A percentile compares a stretch with the other conserved stretches of the same genome.
phyloP scores from a whole-genome alignment of 2,329 filamentous ascomycete species.

The Pezicula neosporulosa region DNA sequence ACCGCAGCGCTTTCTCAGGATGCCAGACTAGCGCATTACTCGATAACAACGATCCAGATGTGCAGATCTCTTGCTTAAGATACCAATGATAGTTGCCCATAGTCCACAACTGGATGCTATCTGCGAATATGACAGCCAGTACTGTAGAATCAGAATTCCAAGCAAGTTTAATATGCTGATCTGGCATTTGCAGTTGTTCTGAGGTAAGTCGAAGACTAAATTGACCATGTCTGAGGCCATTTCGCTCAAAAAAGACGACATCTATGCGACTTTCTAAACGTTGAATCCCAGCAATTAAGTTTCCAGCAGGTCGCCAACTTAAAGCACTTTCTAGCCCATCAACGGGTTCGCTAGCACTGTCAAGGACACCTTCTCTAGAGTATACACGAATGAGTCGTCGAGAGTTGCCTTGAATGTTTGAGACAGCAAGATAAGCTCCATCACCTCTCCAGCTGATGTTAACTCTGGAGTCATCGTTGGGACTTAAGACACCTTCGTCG shows the following conservation, averaged over 20 bases:
- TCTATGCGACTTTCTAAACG: slow-evolving; percentile 66
- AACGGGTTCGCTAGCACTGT: slow-evolving; percentile 92
- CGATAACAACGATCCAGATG: slow-evolving; percentile 34
- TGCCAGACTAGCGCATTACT: slow-evolving; percentile 61
- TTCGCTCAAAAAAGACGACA: slow-evolving; percentile 93
- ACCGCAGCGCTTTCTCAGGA: slow-evolving; percentile 73
- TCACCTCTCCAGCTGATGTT: slow-evolving; percentile 93
- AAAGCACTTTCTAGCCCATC: slow-evolving; percentile 83
- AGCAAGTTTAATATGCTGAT: slow-evolving; percentile 59
- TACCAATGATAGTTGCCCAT: slow-evolving; percentile 99
- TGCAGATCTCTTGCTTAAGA: slow-evolving; percentile 80
- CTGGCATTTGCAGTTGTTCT: slow-evolving; percentile 51
- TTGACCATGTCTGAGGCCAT: slow-evolving; percentile 93
- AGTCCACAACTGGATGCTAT: slow-evolving; percentile 89
- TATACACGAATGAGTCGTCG: slow-evolving; percentile 86
- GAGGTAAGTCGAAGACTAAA: slow-evolving; percentile 73
- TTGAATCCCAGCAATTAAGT: slow-evolving; percentile 85
- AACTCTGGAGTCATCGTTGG: slow-evolving; percentile 66
- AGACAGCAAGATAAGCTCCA: slow-evolving; percentile 85
- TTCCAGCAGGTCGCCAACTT: slow-evolving; percentile 89
- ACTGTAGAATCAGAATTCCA: slow-evolving; percentile 96
- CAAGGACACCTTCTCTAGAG: slow-evolving; percentile 83
- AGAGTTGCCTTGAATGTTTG: slow-evolving; percentile 63
- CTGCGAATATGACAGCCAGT: slow-evolving; percentile 72
- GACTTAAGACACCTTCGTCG: slow-evolving; percentile 75